phyloP scores from a whole-genome alignment of 169 alveolate species.

The Plasmodium sp. region DNA sequence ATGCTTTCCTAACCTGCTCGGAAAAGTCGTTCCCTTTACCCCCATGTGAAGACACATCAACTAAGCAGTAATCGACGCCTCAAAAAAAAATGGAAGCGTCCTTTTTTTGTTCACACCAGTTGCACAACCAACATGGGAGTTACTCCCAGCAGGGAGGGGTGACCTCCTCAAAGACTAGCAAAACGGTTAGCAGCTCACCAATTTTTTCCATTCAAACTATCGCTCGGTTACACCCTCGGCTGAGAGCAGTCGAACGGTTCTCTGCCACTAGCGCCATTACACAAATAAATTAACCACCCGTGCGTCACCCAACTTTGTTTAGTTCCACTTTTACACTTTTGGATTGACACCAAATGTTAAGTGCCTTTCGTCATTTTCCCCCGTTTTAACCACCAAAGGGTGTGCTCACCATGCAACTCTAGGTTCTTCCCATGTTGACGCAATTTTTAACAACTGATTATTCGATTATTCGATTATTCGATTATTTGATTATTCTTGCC shows the following conservation, averaged over 20 bases:
- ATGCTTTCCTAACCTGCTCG: background rate
- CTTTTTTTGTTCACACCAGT: background rate
- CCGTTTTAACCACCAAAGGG: background rate
- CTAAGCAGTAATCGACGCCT: background rate
- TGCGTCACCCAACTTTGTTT: background rate
- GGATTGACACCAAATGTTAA: background rate
- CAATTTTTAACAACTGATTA: background rate
- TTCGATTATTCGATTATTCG: background rate
- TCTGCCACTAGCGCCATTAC: background rate
- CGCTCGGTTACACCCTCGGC: background rate
- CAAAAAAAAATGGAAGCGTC: background rate
- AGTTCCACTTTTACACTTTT: background rate
- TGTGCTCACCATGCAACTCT: background rate
- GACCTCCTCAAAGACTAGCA: background rate
- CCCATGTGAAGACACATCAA: background rate
- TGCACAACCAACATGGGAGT: background rate
- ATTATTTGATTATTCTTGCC: background rate
- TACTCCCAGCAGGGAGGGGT: background rate
- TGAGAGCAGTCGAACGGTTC: background rate
- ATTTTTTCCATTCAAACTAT: background rate
- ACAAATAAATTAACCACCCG: background rate
- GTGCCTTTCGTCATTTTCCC: background rate
- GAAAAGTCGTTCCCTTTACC: background rate
- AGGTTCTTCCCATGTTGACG: background rate
- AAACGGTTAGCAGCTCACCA: background rate